A percentile compares a stretch with the other conserved stretches of the same genome.
phyloP scores from a whole-genome alignment of 495 filamentous ascomycete species.

The Acidomyces sp. region DNA sequence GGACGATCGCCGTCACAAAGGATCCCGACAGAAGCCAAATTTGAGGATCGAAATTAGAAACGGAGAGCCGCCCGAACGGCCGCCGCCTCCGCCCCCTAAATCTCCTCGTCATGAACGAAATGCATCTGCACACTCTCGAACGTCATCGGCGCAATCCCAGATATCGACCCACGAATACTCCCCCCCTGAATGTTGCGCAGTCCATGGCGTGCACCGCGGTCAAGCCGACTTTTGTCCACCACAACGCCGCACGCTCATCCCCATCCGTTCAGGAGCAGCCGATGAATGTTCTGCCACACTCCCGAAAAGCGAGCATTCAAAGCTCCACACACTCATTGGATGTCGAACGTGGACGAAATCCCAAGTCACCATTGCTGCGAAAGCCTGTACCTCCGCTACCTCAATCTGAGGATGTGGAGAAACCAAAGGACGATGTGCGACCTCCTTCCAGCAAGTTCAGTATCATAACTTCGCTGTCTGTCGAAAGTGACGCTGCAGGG shows the following conservation, averaged over 20 bases:
- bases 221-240: slow-evolving; percentile 5
- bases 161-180: not conserved
- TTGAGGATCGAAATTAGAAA: not conserved
- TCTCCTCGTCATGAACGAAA: slow-evolving; percentile 8
- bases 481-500: no score
- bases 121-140: slow-evolving; percentile 1
- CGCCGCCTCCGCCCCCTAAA: slow-evolving; percentile 16
- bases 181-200: slow-evolving; percentile 6
- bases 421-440: not conserved
- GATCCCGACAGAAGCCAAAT: slow-evolving; percentile 3
- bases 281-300: not conserved
- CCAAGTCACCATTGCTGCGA: not conserved
- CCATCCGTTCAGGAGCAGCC: not conserved
- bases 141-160: slow-evolving; percentile 1
- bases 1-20: not conserved
- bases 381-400: not conserved
- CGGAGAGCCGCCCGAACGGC: not conserved
- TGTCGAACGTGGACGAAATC: not conserved
- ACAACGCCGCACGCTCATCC: not conserved
- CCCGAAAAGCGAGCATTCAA: no score
- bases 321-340: not conserved
- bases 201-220: not conserved
- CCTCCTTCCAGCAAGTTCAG: slow-evolving; percentile 5
- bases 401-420: not conserved
- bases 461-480: no score